Evolutionary conservation across 768 basidiomycete species (phyloP), one percentile per base, ranked within the genome.

Genomic region (Agaricus sinodeliciosus): DNA sequence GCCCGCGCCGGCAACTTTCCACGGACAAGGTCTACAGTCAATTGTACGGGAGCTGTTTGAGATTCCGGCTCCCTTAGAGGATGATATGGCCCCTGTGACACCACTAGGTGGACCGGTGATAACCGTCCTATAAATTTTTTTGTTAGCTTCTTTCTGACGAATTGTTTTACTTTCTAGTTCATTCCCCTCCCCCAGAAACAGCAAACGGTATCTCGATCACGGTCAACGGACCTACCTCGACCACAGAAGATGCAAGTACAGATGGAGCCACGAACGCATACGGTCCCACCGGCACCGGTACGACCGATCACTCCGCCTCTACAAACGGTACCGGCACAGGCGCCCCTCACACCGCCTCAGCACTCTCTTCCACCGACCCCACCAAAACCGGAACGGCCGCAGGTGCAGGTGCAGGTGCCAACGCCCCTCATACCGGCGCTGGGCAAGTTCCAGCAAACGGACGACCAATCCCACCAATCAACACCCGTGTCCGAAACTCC

Each of bases 101-200:
- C 50, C 57, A 59, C 40, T 65, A 71, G 69, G 69, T 71, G 70
- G 65, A 66, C 69, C 62, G 67, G 67, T 69, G 57, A 54, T 45
- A 51, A 54, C 55, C 56, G 47, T 59, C 53, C 27, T 51, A 62
- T 56, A 26, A 39, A 49, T 19, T 7, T 58, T 56, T 54, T 40
- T 37, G 44, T 48, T 49, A 51, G 37, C 52, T 36, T 37, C 55
- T 56, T 55, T 42, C 57, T 58, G 59, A 50, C 55, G 6, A 46
- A 36, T 54, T 25, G 18, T 47, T 52, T 22, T 56, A 47, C 51
- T 59, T 53, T 57, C 51, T 48, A 46, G 43, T 48, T 43, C 2
- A 37, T 45, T 42, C 43, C 48, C 44, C 42, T 36, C 40, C 42
- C 36, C 36, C 49, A 42, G 36, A 22, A 28, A 9, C 39, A 37